A percentile compares a stretch with the other conserved stretches of the same genome.
These are phyloP conservation scores for Amphichorda felina DNA, from an alignment of 2,329 filamentous ascomycete genomes.

Conservation along the genomic window DNA sequence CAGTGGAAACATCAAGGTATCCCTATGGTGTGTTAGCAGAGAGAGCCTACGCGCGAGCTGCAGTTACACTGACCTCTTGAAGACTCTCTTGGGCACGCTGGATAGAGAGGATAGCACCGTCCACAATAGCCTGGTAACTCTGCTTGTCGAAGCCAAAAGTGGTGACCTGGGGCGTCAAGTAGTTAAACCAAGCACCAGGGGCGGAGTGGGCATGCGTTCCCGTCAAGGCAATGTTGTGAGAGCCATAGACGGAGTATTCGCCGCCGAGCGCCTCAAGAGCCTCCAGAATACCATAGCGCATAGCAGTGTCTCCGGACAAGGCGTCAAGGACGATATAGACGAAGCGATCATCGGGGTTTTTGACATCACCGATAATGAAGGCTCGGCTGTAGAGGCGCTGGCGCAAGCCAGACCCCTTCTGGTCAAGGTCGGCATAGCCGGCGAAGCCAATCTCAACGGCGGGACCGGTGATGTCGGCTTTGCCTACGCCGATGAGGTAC, in stretches of 20 bases:
- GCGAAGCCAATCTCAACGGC: constrained; percentile 87
- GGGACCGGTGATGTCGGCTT: constrained; percentile 53
- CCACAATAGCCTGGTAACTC: constrained; percentile 80
- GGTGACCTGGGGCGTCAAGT: constrained; percentile 83
- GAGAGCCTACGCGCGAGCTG: neutral
- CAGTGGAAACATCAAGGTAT: constrained; percentile 57
- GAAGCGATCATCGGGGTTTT: constrained; percentile 58
- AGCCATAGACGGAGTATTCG: constrained; percentile 63
- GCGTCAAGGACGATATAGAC: constrained; percentile 83
- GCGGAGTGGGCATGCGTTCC: constrained; percentile 91
- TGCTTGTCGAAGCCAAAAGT: constrained; percentile 77
- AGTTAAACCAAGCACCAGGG: constrained; percentile 89
- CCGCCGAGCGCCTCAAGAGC: constrained; percentile 56
- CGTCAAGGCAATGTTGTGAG: constrained; percentile 77
- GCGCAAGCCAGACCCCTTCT: constrained; percentile 71
- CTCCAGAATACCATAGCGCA: constrained; percentile 77
- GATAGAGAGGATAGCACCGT: constrained; percentile 74
- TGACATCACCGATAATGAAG: constrained; percentile 69
- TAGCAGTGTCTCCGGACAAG: constrained; percentile 77
- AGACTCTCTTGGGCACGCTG: constrained; percentile 54
- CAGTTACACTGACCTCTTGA: constrained; percentile 23
- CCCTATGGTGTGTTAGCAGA: constrained; percentile 28
- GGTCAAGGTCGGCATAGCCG: constrained; percentile 79
- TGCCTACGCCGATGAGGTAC: constrained; percentile 43
- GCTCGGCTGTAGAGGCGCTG: constrained; percentile 82